Conservation (phyloP, 1,139 yeast genomes). For the Hyphopichia burtonii region DNA sequence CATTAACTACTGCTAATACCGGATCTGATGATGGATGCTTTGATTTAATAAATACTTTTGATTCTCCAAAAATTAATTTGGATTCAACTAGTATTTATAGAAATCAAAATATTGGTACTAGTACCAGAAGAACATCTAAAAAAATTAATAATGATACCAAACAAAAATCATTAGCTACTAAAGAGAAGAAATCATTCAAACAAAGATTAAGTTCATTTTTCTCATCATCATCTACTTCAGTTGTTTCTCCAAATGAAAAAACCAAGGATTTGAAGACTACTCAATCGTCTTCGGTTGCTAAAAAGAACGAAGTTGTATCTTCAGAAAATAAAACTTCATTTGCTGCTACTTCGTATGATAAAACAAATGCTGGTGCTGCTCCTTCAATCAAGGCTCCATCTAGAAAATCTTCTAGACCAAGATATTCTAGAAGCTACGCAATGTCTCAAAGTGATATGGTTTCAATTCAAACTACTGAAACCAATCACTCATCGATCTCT, state of each 20-base stretch:
- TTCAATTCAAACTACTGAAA: conserved; percentile 29
- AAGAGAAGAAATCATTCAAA: conserved; percentile 25
- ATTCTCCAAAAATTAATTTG: conserved; percentile 1
- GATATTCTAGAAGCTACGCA: conserved; percentile 1
- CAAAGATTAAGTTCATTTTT: conserved; percentile 27
- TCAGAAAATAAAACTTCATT: conserved; percentile 1
- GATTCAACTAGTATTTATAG: background rate
- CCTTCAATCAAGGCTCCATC: background rate
- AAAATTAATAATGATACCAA: conserved; percentile 4
- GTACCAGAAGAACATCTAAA: conserved; percentile 9
- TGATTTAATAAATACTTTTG: conserved; percentile 20
- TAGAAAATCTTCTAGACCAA: background rate
- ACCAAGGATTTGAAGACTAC: background rate
- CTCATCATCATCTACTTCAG: conserved; percentile 7
- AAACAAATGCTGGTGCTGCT: background rate
- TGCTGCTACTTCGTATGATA: conserved; percentile 4
- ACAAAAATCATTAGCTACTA: conserved; percentile 4
- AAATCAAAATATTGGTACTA: background rate
- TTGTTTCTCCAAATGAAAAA: conserved; percentile 5
- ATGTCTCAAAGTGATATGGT: conserved; percentile 16
- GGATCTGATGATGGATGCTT: conserved; percentile 14
- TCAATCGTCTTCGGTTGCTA: conserved; percentile 1
- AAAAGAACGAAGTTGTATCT: background rate
- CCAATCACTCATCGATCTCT: conserved; percentile 24
- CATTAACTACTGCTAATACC: background rate